These are phyloP conservation scores for Aspergillus sparsus DNA, from an alignment of 495 filamentous ascomycete genomes.

Conservation along the genomic window DNA sequence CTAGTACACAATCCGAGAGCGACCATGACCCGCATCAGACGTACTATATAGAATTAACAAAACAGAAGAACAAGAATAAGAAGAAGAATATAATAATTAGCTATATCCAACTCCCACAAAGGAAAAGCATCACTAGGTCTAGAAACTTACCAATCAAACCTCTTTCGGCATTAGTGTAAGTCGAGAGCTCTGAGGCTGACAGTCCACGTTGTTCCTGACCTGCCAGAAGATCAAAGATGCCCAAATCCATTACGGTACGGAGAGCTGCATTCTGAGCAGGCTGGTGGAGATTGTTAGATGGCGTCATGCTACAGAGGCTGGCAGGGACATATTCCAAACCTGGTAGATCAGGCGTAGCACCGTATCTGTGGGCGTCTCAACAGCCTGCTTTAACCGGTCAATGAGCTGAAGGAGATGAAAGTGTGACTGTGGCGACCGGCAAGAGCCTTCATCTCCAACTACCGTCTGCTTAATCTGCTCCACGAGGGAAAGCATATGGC, in stretches of 20 bases:
- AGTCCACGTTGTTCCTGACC: conserved; percentile 29
- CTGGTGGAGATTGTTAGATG: conserved; percentile 21
- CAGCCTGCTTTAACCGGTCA: conserved; percentile 32
- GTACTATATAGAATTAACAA: conserved; percentile 25
- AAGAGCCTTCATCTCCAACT: conserved; percentile 22
- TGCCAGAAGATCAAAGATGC: conserved; percentile 35
- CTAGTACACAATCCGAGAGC: conserved; percentile 37
- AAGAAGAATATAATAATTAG: too few species aligned
- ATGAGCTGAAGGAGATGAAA: conserved; percentile 35
- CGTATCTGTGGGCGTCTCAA: conserved; percentile 42
- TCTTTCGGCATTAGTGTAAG: conserved; percentile 32
- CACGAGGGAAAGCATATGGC: conserved; percentile 22
- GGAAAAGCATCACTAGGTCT: neutral
- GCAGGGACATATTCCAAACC: conserved; percentile 22
- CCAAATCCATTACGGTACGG: conserved; percentile 37
- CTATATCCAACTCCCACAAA: too few species aligned
- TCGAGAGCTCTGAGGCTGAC: conserved; percentile 31
- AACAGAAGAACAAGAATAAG: too few species aligned
- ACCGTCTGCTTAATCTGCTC: conserved; percentile 30
- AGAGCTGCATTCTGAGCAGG: conserved; percentile 45
- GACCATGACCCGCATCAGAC: conserved; percentile 42
- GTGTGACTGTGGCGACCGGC: conserved; percentile 30
- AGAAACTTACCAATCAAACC: conserved; percentile 34
- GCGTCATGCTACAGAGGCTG: neutral
- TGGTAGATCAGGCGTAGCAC: conserved; percentile 42